phyloP scores from a whole-genome alignment of 257 asterid species.

The Schizonepeta tenuifolia region DNA sequence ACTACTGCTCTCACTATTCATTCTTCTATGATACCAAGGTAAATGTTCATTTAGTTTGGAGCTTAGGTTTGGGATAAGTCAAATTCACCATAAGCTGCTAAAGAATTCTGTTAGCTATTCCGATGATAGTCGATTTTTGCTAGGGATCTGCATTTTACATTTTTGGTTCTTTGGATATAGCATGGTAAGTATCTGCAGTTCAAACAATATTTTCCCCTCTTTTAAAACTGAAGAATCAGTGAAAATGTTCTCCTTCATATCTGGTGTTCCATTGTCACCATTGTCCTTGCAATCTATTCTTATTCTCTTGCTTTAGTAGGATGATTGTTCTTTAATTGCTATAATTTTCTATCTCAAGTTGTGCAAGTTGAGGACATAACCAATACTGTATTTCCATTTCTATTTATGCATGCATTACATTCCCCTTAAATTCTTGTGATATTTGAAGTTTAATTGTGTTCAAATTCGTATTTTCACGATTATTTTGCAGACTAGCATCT shows the following conservation, averaged over 20 bases:
- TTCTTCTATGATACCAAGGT: too few species aligned
- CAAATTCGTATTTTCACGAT: too few species aligned
- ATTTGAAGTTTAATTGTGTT: too few species aligned
- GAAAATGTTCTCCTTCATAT: background rate
- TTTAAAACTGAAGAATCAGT: conserved; percentile 9
- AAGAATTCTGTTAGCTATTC: conserved; percentile 94
- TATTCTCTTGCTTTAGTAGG: conserved; percentile 15
- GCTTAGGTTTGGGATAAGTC: too few species aligned
- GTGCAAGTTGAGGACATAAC: background rate
- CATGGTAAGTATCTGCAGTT: conserved; percentile 66
- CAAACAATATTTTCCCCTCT: background rate
- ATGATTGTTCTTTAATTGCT: conserved; percentile 8
- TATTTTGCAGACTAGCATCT: too few species aligned
- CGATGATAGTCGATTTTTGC: conserved; percentile 76
- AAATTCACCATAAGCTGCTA: too few species aligned
- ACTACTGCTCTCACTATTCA: too few species aligned
- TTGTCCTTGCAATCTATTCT: background rate
- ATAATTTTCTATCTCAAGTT: conserved; percentile 15
- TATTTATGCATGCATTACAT: conserved; percentile 18
- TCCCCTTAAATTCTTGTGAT: background rate
- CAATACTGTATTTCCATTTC: conserved; percentile 5
- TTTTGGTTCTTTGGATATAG: conserved; percentile 81
- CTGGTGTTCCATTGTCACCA: background rate
- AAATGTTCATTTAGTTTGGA: too few species aligned
- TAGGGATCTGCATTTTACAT: conserved; percentile 93